phyloP scores from a whole-genome alignment of 2,329 filamentous ascomycete species.

The Gnomoniopsis smithogilvyi region DNA sequence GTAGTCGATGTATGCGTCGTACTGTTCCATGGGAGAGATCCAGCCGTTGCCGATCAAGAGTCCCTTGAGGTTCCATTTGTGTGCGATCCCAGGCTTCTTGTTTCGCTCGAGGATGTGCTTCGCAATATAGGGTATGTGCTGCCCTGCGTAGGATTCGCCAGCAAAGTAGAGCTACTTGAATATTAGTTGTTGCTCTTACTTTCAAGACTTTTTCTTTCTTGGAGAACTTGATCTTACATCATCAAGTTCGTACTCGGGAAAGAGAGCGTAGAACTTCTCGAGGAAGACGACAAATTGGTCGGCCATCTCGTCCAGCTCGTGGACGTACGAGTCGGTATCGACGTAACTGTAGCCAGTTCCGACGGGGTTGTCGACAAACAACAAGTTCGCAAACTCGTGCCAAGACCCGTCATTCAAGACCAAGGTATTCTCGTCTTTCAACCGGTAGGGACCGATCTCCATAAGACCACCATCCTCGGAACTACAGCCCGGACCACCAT shows the following conservation, averaged over 20 bases:
- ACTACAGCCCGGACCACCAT: constrained; percentile 94
- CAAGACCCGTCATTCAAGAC: constrained; percentile 90
- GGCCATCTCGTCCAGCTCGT: constrained; percentile 86
- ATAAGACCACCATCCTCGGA: constrained; percentile 96
- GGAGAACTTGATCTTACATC: constrained; percentile 63
- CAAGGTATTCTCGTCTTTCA: constrained; percentile 71
- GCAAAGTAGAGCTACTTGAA: constrained; percentile 78
- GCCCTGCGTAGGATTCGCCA: constrained; percentile 94
- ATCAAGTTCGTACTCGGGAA: constrained; percentile 87
- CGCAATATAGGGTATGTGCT: constrained; percentile 97
- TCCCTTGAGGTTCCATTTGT: constrained; percentile 75
- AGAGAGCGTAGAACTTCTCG: constrained; percentile 86
- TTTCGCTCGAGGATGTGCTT: constrained; percentile 87
- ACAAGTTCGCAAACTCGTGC: constrained; percentile 95
- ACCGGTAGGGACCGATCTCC: constrained; percentile 89
- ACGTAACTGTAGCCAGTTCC: constrained; percentile 97
- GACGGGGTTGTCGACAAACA: constrained; percentile 96
- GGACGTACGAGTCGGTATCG: constrained; percentile 81
- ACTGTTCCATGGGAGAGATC: constrained; percentile 90
- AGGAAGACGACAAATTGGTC: constrained; percentile 83
- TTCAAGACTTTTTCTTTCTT: neutral
- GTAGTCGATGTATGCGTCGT: constrained; percentile 79
- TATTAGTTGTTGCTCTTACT: neutral
- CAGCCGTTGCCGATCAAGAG: constrained; percentile 96
- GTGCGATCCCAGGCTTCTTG: constrained; percentile 48